phyloP scores from a whole-genome alignment of 345 rosid genomes.

The Turritis glabra region DNA sequence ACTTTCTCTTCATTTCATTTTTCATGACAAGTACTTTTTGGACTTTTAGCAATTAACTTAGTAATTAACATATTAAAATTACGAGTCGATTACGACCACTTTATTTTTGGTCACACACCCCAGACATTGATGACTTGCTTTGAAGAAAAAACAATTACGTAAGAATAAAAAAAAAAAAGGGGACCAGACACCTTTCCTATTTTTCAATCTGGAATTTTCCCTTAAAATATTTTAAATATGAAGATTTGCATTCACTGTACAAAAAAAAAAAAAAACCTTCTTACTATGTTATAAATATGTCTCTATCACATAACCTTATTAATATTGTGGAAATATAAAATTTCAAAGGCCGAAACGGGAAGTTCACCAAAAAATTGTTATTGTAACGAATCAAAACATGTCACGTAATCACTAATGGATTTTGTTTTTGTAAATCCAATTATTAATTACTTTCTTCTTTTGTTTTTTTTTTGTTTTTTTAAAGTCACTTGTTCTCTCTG shows the following conservation, averaged over 20 bases:
- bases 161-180: background rate
- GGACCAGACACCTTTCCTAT: background rate
- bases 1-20: no score
- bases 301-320: background rate
- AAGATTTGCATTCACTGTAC: background rate
- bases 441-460: background rate
- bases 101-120: background rate
- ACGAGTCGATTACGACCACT: constrained; percentile 1
- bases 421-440: background rate
- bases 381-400: constrained; percentile 23
- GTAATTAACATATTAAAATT: background rate
- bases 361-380: background rate
- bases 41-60: background rate
- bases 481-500: background rate
- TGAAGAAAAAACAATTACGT: background rate
- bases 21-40: background rate
- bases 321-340: background rate
- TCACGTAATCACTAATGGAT: background rate
- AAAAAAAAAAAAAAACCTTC: no score
- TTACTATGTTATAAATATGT: no score
- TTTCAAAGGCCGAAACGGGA: background rate
- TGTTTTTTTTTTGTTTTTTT: background rate
- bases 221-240: background rate
- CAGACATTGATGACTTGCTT: background rate
- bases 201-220: background rate